phyloP scores from a whole-genome alignment of 495 filamentous ascomycete species.

The Aspergillus avenaceus region DNA sequence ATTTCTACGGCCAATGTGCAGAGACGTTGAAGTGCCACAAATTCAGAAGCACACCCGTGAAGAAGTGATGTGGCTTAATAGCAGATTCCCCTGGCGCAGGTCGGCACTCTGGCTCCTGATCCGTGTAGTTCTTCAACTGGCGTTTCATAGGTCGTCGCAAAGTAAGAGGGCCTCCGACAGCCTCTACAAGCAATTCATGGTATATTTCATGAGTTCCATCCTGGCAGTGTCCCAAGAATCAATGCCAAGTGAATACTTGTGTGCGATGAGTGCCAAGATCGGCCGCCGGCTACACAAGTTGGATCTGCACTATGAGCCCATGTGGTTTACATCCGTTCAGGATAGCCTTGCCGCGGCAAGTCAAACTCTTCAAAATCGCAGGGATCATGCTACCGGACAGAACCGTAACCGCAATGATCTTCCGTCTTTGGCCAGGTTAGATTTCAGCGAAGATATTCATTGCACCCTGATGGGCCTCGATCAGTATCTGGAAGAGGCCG shows the following conservation, averaged over 20 bases:
- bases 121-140: slow-evolving; percentile 49
- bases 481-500: slow-evolving; percentile 1
- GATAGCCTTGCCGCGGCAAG: not conserved
- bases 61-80: slow-evolving; percentile 49
- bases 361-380: no score
- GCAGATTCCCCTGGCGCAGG: slow-evolving; percentile 46
- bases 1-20: slow-evolving; percentile 42
- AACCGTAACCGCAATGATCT: not conserved
- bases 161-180: not conserved
- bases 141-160: not conserved
- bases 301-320: not conserved
- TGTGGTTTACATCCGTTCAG: not conserved
- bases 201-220: slow-evolving; percentile 44
- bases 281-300: slow-evolving; percentile 46
- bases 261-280: slow-evolving; percentile 49
- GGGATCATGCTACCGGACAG: slow-evolving; percentile 2
- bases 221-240: slow-evolving; percentile 19
- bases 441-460: slow-evolving; percentile 4
- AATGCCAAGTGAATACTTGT: slow-evolving; percentile 30
- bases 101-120: slow-evolving; percentile 58
- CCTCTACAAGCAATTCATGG: slow-evolving; percentile 55
- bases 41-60: slow-evolving; percentile 58
- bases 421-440: not conserved
- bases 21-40: not conserved
- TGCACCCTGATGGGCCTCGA: slow-evolving; percentile 7